phyloP scores from a whole-genome alignment of 1,284 basidiomycete species.

The Ceratobasidium papillatum region DNA sequence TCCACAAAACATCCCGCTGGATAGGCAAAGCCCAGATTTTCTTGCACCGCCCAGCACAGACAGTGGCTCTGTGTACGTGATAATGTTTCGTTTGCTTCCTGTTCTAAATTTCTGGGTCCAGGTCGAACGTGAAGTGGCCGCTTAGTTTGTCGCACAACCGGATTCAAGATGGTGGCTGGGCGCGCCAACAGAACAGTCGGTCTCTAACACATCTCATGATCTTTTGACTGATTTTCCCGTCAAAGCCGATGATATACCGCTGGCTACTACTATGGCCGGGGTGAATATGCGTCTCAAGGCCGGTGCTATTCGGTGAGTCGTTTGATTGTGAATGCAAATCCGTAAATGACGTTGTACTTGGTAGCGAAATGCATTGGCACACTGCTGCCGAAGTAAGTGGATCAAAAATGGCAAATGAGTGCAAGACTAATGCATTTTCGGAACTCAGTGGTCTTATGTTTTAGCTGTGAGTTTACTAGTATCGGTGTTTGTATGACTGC shows the following conservation, averaged over 20 bases:
- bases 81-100: neutral
- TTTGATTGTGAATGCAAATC: neutral
- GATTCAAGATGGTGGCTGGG: conserved; percentile 76
- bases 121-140: conserved; percentile 74
- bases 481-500: neutral
- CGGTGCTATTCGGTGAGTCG: conserved; percentile 66
- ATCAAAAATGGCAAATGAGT: neutral
- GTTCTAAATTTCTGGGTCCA: conserved; percentile 46
- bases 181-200: conserved; percentile 70
- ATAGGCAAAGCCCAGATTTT: conserved; percentile 66
- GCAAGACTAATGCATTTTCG: neutral
- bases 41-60: conserved; percentile 72
- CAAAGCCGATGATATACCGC: conserved; percentile 60
- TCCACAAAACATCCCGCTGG: conserved; percentile 63
- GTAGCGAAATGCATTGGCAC: conserved; percentile 46
- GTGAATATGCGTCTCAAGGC: conserved; percentile 75
- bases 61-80: conserved; percentile 65
- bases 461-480: conserved; percentile 53
- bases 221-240: conserved; percentile 49
- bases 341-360: neutral
- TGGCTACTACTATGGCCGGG: conserved; percentile 68
- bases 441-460: conserved; percentile 69
- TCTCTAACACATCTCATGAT: neutral
- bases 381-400: conserved; percentile 41
- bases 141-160: conserved; percentile 74